phyloP scores from a whole-genome alignment of 768 basidiomycete species.

The Termitomyces sp. region DNA sequence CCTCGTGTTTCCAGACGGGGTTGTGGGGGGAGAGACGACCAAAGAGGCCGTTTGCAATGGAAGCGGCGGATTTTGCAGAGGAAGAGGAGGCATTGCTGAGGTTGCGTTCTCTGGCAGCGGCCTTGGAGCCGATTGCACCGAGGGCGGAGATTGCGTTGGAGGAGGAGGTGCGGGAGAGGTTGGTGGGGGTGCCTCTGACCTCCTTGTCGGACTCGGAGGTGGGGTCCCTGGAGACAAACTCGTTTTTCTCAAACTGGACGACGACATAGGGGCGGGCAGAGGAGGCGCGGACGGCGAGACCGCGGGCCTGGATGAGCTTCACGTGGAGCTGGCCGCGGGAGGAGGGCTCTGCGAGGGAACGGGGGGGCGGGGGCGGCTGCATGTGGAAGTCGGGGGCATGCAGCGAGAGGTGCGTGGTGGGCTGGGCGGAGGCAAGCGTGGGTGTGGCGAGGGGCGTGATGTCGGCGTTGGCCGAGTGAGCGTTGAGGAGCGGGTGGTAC shows the following conservation, averaged over 20 bases:
- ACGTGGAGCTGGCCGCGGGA: constrained; percentile 82
- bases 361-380: constrained; percentile 52
- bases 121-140: constrained; percentile 44
- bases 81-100: constrained; percentile 39
- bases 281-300: constrained; percentile 65
- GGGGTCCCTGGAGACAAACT: constrained; percentile 91
- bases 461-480: constrained; percentile 33
- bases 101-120: constrained; percentile 32
- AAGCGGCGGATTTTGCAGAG: constrained; percentile 31
- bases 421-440: constrained; percentile 42
- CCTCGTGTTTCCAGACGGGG: constrained; percentile 99
- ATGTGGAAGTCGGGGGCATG: constrained; percentile 85
- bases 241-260: constrained; percentile 98
- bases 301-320: constrained; percentile 90
- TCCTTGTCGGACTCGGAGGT: constrained; percentile 83
- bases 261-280: constrained; percentile 85
- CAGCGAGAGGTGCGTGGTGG: constrained; percentile 61
- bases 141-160: constrained; percentile 63
- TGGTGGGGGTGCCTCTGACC: constrained; percentile 74
- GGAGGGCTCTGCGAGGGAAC: constrained; percentile 25
- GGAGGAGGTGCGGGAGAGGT: constrained; percentile 42
- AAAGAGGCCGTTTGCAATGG: constrained; percentile 42
- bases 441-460: constrained; percentile 38
- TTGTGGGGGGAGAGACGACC: constrained; percentile 70
- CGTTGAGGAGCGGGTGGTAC: constrained; percentile 33